Conservation (phyloP, 176 grass and related monocot genomes). For the Triticum urartu region DNA sequence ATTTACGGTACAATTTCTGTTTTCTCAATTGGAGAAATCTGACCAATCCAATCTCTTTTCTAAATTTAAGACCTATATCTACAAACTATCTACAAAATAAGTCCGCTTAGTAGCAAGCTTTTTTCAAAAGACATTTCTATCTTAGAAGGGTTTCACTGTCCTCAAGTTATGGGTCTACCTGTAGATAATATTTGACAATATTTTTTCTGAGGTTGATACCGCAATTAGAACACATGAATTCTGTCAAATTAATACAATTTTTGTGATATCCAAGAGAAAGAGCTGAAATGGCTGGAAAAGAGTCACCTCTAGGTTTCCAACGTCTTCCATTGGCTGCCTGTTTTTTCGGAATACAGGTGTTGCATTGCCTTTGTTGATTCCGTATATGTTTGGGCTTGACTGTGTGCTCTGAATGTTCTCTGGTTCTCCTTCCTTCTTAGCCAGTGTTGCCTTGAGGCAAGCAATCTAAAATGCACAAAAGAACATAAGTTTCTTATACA, state of each 20-base stretch:
- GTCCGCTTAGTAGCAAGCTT: not conserved
- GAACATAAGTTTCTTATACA: slow-evolving; percentile 8
- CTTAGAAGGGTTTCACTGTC: slow-evolving; percentile 8
- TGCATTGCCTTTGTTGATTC: slow-evolving; percentile 40
- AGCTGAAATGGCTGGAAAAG: not conserved
- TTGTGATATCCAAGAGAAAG: not conserved
- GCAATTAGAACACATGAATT: not conserved
- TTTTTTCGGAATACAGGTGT: slow-evolving; percentile 39
- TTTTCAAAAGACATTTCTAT: slow-evolving; percentile 1
- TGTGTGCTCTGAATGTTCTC: slow-evolving; percentile 45
- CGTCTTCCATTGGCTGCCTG: slow-evolving; percentile 93
- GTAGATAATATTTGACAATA: not conserved
- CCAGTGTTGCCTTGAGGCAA: slow-evolving; percentile 70
- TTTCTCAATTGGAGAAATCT: not conserved
- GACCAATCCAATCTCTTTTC: not conserved
- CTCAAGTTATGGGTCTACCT: not conserved
- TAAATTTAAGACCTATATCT: not conserved
- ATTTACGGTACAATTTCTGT: not conserved
- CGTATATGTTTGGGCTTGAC: slow-evolving; percentile 57
- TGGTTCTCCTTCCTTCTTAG: slow-evolving; percentile 52
- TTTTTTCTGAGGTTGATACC: not conserved
- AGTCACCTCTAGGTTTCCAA: slow-evolving; percentile 78
- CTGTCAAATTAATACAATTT: not conserved
- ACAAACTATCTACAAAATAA: not conserved
- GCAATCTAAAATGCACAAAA: slow-evolving; percentile 48